Percentiles rank a stretch among this genome's conserved stretches.
Evolutionary conservation across 1,284 basidiomycete species (phyloP).

Genomic region (Heterobasidion annosum): DNA sequence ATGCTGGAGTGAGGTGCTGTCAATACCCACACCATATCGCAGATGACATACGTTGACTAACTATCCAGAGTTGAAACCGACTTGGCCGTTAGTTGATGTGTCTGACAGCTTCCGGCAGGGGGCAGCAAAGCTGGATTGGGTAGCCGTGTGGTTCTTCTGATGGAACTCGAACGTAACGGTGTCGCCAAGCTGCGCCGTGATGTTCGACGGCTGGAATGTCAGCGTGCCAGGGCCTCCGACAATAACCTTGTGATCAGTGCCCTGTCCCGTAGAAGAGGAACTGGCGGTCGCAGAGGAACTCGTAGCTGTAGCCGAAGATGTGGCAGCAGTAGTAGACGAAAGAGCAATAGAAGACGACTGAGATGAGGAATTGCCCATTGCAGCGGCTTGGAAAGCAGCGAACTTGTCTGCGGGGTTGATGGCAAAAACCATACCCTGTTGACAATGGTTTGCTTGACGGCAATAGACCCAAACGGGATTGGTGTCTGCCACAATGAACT

Average conservation of each 20-base stretch:
- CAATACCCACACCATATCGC: neutral
- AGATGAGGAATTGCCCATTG: slow-evolving; percentile 25
- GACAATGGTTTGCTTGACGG: slow-evolving; percentile 33
- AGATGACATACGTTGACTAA: slow-evolving; percentile 19
- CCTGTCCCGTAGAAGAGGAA: slow-evolving; percentile 5
- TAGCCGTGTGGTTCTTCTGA: slow-evolving; percentile 38
- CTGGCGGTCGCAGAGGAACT: slow-evolving; percentile 7
- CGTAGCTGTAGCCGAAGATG: slow-evolving; percentile 18
- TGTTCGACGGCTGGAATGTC: slow-evolving; percentile 43
- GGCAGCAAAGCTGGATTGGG: slow-evolving; percentile 45
- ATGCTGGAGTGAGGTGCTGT: slow-evolving; percentile 23
- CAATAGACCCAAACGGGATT: slow-evolving; percentile 56
- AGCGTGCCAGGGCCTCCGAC: slow-evolving; percentile 39
- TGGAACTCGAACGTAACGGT: slow-evolving; percentile 55
- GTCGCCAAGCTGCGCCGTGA: slow-evolving; percentile 48
- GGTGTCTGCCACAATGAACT: slow-evolving; percentile 31
- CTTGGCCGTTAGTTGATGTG: slow-evolving; percentile 36
- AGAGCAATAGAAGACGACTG: slow-evolving; percentile 16
- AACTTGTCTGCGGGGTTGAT: slow-evolving; percentile 49
- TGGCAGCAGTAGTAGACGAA: slow-evolving; percentile 16
- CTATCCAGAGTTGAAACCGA: slow-evolving; percentile 59
- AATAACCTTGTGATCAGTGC: slow-evolving; percentile 34
- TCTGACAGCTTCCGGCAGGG: slow-evolving; percentile 43
- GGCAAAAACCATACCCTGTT: slow-evolving; percentile 57
- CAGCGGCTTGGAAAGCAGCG: slow-evolving; percentile 41